Evolutionary conservation across 257 asterid species (phyloP), one percentile per base, ranked within the genome.

Genomic region (Osmanthus fragrans): DNA sequence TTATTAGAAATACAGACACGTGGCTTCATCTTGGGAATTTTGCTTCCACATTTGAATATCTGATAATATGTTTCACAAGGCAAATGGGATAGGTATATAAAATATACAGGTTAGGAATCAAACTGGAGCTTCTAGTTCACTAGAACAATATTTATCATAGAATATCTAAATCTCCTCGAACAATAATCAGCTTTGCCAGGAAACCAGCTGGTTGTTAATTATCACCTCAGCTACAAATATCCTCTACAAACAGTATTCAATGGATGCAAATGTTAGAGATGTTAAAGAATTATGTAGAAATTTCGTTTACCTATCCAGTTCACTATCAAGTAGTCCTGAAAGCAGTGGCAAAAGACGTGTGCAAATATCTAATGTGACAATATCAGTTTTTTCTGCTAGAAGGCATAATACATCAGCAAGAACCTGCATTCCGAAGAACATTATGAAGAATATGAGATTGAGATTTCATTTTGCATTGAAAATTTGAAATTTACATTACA

Each of bases 321-420:
- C 84, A 86, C 97, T 93, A 82, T 88, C 90, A 80, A 96, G 82
- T 78, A 93, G 97, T 84, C 87, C 90, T 1, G 92, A 54, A 76
- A 96, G 86, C 78, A 92, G 94, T 33, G 98, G 98, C 90, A 96
- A 79, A 80, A 96, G 92, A 85, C 91, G 84, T 18, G 97, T 87
- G 86, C 96, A 96, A 67, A 88, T 85, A 73, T 96, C 99, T 73
- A 96, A 83, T 64, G 97, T 93, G 82, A 93, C 88, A 15, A 87
- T 76, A 78, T 96, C 98, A 36, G 76, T 72, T 87, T 88, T 93
- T 82, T 92, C 98, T 19, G 88, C 88, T 86, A 93, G 74, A 78
- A 90, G 86, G 89, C 88, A 82, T 82, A 88, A 80, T 54, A 93
- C 91, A 89, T 96, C 99, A 80, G 99, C 96, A 85, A 89, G 90